Conservation (phyloP, 139 green algal species). For the Edaphochlamys debaryana region DNA sequence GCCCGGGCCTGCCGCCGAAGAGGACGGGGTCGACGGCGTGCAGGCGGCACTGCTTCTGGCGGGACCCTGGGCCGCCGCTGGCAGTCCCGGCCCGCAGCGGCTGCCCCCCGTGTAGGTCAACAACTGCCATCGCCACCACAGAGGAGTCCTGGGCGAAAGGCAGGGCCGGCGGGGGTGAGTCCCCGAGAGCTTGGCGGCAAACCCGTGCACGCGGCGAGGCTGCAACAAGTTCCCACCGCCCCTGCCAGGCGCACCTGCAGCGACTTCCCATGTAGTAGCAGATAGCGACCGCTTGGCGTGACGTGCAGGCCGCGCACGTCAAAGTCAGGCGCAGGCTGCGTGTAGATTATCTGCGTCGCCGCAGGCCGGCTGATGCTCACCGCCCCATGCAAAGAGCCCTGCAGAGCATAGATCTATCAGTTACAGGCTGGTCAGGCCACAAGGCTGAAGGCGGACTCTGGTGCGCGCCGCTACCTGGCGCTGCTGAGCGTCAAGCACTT, state of each 20-base stretch:
- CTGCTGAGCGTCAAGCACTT: conserved; percentile 32
- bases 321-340: conserved; percentile 14
- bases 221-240: too few species aligned
- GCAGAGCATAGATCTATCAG: too few species aligned
- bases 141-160: conserved; percentile 2
- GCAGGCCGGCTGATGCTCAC: not conserved
- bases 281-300: conserved; percentile 17
- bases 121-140: conserved; percentile 14
- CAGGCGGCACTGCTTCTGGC: conserved; percentile 26
- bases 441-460: too few species aligned
- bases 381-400: conserved; percentile 6
- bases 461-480: too few species aligned
- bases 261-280: not conserved
- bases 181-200: not conserved
- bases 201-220: too few species aligned
- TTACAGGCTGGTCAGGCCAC: too few species aligned
- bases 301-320: conserved; percentile 23
- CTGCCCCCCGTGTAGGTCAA: conserved; percentile 46
- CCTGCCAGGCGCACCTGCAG: too few species aligned
- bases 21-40: conserved; percentile 39
- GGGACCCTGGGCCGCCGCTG: not conserved
- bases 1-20: conserved; percentile 40
- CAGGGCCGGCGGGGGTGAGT: not conserved
- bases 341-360: not conserved
- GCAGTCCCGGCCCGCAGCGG: not conserved